Conservation (phyloP, 371 early-diverging fungal genomes). For the Mortierella sp. region DNA sequence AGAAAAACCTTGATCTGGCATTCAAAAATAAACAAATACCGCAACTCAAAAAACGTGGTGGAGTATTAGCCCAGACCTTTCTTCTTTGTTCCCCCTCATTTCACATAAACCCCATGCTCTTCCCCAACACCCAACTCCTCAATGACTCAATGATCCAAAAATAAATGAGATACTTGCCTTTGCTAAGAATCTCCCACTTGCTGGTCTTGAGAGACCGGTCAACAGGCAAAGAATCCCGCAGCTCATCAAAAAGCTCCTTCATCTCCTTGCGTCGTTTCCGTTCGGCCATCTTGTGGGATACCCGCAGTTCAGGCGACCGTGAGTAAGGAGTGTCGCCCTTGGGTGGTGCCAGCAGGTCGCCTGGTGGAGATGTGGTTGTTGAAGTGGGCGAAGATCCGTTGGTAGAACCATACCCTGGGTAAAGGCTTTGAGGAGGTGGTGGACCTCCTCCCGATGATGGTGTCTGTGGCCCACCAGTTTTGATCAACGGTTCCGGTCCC, state of each 20-base stretch:
- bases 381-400: constrained; percentile 6
- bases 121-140: too few species aligned
- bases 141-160: neutral
- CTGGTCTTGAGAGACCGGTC: constrained; percentile 83
- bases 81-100: neutral
- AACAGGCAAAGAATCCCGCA: constrained; percentile 81
- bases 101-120: neutral
- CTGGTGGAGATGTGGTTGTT: neutral
- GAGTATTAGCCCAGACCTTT: neutral
- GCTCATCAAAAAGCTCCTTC: constrained; percentile 90
- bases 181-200: constrained; percentile 91
- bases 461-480: neutral
- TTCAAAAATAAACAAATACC: constrained; percentile 6
- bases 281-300: constrained; percentile 90
- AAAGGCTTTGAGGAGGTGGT: constrained; percentile 27
- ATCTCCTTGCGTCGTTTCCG: constrained; percentile 88
- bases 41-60: neutral
- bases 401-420: constrained; percentile 44
- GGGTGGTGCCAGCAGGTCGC: constrained; percentile 13
- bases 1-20: constrained; percentile 35
- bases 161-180: constrained; percentile 63
- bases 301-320: constrained; percentile 76
- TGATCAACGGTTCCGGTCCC: constrained; percentile 21
- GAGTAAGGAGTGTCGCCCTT: constrained; percentile 76
- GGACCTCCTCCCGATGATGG: constrained; percentile 17